These are phyloP conservation scores for Aspergillus amoenus DNA, from an alignment of 2,329 filamentous ascomycete genomes.

Conservation along the genomic window DNA sequence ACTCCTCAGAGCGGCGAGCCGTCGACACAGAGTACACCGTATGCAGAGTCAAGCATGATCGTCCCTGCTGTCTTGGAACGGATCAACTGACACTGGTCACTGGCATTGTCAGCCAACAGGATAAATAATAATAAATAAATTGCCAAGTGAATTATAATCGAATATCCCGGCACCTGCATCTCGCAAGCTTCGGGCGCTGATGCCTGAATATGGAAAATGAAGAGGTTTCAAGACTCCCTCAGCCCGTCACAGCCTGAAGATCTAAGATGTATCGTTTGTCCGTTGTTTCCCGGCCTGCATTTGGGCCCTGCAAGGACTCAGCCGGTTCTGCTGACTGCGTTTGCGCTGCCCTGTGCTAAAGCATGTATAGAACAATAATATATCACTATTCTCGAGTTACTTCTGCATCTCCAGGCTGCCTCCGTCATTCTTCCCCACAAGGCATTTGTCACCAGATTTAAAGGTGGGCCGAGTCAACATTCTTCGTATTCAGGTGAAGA, in stretches of 20 bases:
- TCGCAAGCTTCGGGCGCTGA: background rate
- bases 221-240: background rate
- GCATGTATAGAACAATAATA: background rate
- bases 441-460: constrained; percentile 15
- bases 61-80: background rate
- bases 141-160: too few species aligned
- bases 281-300: constrained; percentile 2
- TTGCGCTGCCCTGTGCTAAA: background rate
- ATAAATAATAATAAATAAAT: background rate
- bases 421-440: constrained; percentile 5
- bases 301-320: background rate
- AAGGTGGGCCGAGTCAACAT: background rate
- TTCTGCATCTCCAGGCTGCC: background rate
- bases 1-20: background rate
- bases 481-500: constrained; percentile 12
- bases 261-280: constrained; percentile 6
- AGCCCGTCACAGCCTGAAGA: background rate
- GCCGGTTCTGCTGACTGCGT: background rate
- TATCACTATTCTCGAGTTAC: background rate
- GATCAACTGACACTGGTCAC: background rate
- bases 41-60: background rate
- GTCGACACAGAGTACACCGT: background rate
- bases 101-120: background rate
- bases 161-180: background rate
- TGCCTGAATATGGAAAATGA: background rate